Evolutionary conservation across 352 stramenopile genomes (phyloP).

Genomic region (Globisporangium nagaii): DNA sequence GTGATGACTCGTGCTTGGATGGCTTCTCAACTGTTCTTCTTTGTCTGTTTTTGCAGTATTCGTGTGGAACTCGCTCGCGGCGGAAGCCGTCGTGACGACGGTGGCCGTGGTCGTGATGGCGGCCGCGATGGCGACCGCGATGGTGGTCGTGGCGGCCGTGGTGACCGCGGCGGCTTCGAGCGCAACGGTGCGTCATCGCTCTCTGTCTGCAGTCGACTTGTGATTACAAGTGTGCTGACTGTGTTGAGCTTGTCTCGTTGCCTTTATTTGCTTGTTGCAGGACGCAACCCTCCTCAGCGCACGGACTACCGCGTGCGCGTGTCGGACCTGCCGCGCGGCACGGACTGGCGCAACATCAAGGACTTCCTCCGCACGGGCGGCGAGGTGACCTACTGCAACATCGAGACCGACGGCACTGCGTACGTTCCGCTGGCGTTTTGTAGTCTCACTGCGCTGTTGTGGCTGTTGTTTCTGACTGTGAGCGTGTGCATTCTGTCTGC

Average conservation of each 20-base stretch:
- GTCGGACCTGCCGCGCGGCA: slow-evolving; percentile 68
- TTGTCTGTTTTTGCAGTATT: slow-evolving; percentile 31
- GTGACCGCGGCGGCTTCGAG: slow-evolving; percentile 43
- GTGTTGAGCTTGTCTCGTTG: not conserved
- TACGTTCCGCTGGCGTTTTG: slow-evolving; percentile 26
- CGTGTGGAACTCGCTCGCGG: slow-evolving; percentile 78
- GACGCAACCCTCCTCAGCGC: slow-evolving; percentile 66
- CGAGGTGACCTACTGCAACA: slow-evolving; percentile 84
- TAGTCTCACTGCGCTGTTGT: not conserved
- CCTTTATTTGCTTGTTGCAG: slow-evolving; percentile 13
- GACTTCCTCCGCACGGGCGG: slow-evolving; percentile 79
- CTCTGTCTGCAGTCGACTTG: not conserved
- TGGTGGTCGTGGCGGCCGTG: slow-evolving; percentile 21
- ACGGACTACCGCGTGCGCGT: slow-evolving; percentile 74
- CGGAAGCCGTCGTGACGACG: slow-evolving; percentile 53
- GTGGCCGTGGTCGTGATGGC: slow-evolving; percentile 34
- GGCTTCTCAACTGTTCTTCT: not conserved
- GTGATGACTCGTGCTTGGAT: not conserved
- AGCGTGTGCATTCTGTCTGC: not conserved
- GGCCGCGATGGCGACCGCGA: slow-evolving; percentile 27
- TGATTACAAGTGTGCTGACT: not conserved
- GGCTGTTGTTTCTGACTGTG: not conserved
- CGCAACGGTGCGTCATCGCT: slow-evolving; percentile 37
- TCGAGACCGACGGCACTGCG: slow-evolving; percentile 77
- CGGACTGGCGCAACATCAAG: slow-evolving; percentile 86